Percentiles rank a stretch among this genome's conserved stretches.
Conservation (phyloP, 371 early-diverging fungal genomes). For the Conidiobolus incongruus region DNA sequence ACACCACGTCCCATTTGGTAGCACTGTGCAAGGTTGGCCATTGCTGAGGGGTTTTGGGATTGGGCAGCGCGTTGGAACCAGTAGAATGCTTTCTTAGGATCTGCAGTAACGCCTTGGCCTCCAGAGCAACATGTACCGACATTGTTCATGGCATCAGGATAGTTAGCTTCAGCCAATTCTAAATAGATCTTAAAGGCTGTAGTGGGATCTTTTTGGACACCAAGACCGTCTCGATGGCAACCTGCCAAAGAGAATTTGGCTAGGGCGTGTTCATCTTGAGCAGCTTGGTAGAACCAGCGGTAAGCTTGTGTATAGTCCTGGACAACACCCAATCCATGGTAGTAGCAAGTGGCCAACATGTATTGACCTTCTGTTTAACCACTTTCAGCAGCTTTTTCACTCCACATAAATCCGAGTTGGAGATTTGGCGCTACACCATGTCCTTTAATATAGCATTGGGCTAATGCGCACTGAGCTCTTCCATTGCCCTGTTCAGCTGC, state of each 20-base stretch:
- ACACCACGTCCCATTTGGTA: constrained; percentile 39
- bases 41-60: neutral
- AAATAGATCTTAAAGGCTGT: constrained; percentile 39
- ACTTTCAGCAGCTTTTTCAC: constrained; percentile 3
- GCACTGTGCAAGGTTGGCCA: constrained; percentile 42
- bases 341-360: constrained; percentile 54
- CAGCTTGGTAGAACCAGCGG: constrained; percentile 35
- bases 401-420: constrained; percentile 22
- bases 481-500: constrained; percentile 33
- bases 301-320: constrained; percentile 33
- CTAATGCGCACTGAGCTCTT: constrained; percentile 40
- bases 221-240: constrained; percentile 50
- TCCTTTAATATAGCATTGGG: constrained; percentile 43
- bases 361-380: constrained; percentile 18
- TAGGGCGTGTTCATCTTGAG: constrained; percentile 40
- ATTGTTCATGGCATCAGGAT: constrained; percentile 50
- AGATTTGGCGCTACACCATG: constrained; percentile 20
- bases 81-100: constrained; percentile 22
- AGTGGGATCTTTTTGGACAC: constrained; percentile 22
- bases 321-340: constrained; percentile 44
- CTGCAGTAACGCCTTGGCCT: constrained; percentile 31
- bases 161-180: constrained; percentile 30
- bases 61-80: constrained; percentile 46
- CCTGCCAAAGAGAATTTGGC: constrained; percentile 54
- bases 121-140: constrained; percentile 44